A percentile compares a stretch with the other conserved stretches of the same genome.
Conservation (phyloP, 257 asterid genomes). For the Cynanchum wilfordii region DNA sequence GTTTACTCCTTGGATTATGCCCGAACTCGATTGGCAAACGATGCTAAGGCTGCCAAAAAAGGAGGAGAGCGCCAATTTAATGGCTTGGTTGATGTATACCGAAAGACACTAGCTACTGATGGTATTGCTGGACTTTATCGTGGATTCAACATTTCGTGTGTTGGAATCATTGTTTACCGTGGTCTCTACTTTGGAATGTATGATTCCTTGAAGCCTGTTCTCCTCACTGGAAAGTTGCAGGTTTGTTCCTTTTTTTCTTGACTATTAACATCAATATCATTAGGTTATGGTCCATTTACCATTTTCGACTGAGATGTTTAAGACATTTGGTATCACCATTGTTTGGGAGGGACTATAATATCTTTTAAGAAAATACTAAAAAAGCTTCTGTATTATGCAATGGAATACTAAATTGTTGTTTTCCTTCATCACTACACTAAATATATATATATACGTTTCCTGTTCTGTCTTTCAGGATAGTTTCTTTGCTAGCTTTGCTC, state of each 20-base stretch:
- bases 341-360: too few relatives aligned
- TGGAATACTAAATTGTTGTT: neutral
- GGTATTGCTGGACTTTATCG: slow-evolving; percentile 46
- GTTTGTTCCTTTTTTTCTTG: slow-evolving; percentile 10
- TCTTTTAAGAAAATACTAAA: too few relatives aligned
- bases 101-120: slow-evolving; percentile 36
- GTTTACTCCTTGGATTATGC: slow-evolving; percentile 46
- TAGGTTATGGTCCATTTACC: too few relatives aligned
- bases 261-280: neutral
- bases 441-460: too few relatives aligned
- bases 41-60: slow-evolving; percentile 39
- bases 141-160: slow-evolving; percentile 44
- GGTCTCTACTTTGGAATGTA: slow-evolving; percentile 47
- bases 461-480: slow-evolving; percentile 25
- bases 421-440: neutral
- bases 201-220: slow-evolving; percentile 41
- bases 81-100: slow-evolving; percentile 44
- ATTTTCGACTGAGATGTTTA: neutral
- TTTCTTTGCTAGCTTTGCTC: slow-evolving; percentile 41
- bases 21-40: slow-evolving; percentile 40
- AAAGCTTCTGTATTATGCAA: neutral
- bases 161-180: slow-evolving; percentile 44
- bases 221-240: slow-evolving; percentile 34
- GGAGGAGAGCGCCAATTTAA: slow-evolving; percentile 40
- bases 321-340: neutral